Percentiles rank a stretch among this genome's conserved stretches.
These are phyloP conservation scores for Candida pseudofarinosa DNA, from an alignment of 805 yeast genomes.

Conservation along the genomic window DNA sequence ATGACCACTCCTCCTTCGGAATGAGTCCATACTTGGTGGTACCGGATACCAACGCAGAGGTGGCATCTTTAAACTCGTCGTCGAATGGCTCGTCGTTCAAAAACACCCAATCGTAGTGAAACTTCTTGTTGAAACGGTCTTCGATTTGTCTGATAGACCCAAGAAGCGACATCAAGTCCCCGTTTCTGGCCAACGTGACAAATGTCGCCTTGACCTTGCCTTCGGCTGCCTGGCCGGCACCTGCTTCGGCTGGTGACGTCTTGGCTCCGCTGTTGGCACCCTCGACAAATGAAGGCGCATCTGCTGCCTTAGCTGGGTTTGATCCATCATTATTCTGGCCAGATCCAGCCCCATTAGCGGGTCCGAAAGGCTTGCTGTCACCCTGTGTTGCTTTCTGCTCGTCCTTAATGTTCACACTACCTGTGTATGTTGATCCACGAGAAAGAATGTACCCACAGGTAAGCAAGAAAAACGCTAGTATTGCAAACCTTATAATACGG, in stretches of 20 bases:
- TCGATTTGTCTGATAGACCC: slow-evolving; percentile 73
- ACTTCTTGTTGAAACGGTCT: slow-evolving; percentile 79
- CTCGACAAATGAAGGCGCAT: neutral
- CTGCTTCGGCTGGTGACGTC: neutral
- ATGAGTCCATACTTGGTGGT: slow-evolving; percentile 69
- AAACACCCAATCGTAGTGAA: slow-evolving; percentile 90
- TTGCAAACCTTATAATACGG: slow-evolving; percentile 33
- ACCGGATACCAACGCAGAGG: slow-evolving; percentile 69
- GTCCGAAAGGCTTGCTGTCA: neutral
- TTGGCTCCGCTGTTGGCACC: slow-evolving; percentile 5
- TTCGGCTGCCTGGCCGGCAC: neutral
- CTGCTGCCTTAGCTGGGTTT: neutral
- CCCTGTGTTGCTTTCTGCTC: neutral
- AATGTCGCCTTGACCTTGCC: slow-evolving; percentile 45
- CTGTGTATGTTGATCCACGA: slow-evolving; percentile 27
- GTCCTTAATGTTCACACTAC: neutral
- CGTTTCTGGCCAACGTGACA: slow-evolving; percentile 72
- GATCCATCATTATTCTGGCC: neutral
- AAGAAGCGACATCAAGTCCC: slow-evolving; percentile 56
- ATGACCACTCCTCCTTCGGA: slow-evolving; percentile 81
- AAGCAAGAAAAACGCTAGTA: slow-evolving; percentile 33
- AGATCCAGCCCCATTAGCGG: neutral
- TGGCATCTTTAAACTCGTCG: slow-evolving; percentile 70
- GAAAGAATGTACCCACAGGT: slow-evolving; percentile 35
- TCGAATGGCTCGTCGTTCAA: slow-evolving; percentile 80